Evolutionary conservation across 2,329 filamentous ascomycete genomes (phyloP).

Genomic region (Drechslera avenae): DNA sequence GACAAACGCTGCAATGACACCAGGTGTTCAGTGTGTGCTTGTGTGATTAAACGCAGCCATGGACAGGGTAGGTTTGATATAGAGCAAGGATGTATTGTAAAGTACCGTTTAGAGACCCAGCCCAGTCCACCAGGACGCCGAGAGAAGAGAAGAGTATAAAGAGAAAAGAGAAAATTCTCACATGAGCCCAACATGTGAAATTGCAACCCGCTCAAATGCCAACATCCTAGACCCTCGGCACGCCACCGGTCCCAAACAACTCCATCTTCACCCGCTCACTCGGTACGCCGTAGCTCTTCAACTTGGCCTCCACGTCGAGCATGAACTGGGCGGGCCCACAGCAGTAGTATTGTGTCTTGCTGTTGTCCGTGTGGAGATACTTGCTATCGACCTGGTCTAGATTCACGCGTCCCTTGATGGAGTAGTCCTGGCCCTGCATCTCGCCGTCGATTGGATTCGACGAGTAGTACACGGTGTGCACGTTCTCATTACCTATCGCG

Average conservation of each 20-base stretch:
- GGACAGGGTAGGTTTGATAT: slow-evolving; percentile 1
- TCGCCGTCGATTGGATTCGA: slow-evolving; percentile 55
- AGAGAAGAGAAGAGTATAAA: neutral
- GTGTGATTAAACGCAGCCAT: slow-evolving; percentile 2
- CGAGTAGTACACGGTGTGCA: slow-evolving; percentile 64
- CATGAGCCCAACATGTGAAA: neutral
- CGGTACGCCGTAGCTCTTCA: slow-evolving; percentile 63
- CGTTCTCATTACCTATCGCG: slow-evolving; percentile 52
- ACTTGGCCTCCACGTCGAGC: slow-evolving; percentile 60
- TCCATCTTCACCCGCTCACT: slow-evolving; percentile 68
- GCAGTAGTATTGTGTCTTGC: slow-evolving; percentile 68
- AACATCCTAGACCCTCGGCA: slow-evolving; percentile 34
- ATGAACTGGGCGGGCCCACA: slow-evolving; percentile 76
- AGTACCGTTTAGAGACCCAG: neutral
- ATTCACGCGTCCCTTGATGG: slow-evolving; percentile 63
- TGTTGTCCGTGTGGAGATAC: slow-evolving; percentile 62
- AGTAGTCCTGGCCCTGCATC: slow-evolving; percentile 61
- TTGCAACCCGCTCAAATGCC: neutral
- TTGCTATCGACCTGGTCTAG: slow-evolving; percentile 61
- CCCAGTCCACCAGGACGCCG: neutral
- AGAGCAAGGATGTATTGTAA: neutral
- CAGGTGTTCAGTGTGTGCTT: slow-evolving; percentile 1
- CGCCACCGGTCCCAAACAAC: slow-evolving; percentile 59
- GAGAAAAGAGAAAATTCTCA: neutral
- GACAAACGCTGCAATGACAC: slow-evolving; percentile 11